A percentile compares a stretch with the other conserved stretches of the same genome.
phyloP scores from a whole-genome alignment of 768 basidiomycete genomes.

The Lactifluus rugatus region DNA sequence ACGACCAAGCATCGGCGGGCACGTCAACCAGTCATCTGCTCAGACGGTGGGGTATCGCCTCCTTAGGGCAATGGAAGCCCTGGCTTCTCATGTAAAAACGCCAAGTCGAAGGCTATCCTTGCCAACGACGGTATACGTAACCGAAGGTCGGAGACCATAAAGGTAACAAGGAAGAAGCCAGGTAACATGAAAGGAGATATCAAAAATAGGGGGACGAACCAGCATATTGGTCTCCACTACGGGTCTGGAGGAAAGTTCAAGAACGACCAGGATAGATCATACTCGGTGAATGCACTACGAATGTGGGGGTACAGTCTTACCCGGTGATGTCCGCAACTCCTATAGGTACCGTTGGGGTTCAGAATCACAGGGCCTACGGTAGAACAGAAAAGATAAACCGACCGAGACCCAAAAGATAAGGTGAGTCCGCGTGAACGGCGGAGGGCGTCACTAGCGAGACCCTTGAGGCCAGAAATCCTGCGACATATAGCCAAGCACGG shows the following conservation, averaged over 20 bases:
- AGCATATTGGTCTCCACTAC: conserved; percentile 82
- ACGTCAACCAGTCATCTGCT: not conserved
- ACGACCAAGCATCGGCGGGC: not conserved
- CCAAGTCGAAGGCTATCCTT: not conserved
- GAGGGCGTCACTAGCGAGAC: conserved; percentile 29
- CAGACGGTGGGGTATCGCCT: not conserved
- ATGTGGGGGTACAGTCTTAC: conserved; percentile 27
- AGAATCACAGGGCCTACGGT: not conserved
- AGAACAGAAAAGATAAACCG: conserved; percentile 11
- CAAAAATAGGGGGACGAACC: conserved; percentile 30
- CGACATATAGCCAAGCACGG: conserved; percentile 7
- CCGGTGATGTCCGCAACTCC: conserved; percentile 71
- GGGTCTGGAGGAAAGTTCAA: conserved; percentile 35
- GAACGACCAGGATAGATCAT: not conserved
- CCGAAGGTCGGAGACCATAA: not conserved
- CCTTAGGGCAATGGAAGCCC: not conserved
- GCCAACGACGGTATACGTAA: not conserved
- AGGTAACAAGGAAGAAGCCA: not conserved
- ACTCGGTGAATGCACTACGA: not conserved
- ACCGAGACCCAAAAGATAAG: conserved; percentile 53
- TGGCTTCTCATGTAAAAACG: not conserved
- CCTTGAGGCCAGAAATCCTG: conserved; percentile 7
- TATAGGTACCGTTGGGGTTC: conserved; percentile 21
- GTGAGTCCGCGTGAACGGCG: conserved; percentile 20
- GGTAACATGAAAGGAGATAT: not conserved